These are phyloP conservation scores for bread wheat (Triticum aestivum) DNA, from an alignment of 176 grass and related monocot species.

Conservation along the genomic window DNA sequence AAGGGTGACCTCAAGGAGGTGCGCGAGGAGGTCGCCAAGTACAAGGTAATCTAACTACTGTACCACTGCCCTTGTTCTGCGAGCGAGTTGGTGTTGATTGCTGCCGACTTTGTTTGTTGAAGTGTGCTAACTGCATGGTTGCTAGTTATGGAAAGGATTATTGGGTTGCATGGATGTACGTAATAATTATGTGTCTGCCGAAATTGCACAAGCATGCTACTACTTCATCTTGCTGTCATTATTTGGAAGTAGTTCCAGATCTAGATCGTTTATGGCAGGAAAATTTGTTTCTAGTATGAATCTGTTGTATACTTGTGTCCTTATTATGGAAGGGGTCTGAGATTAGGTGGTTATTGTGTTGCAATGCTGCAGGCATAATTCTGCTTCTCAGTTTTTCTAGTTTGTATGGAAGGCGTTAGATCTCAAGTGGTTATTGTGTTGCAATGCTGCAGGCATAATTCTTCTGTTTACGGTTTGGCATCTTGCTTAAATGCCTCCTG, in stretches of 20 bases:
- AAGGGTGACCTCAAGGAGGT: constrained; percentile 93
- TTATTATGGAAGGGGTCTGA: not conserved
- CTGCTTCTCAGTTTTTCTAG: not conserved
- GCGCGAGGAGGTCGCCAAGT: constrained; percentile 72
- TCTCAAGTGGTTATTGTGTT: not conserved
- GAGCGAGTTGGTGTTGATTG: not conserved
- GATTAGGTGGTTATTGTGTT: not conserved
- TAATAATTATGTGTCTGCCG: not conserved
- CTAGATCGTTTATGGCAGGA: not conserved
- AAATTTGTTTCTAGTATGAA: not conserved
- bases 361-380: not conserved
- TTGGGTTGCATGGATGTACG: not conserved
- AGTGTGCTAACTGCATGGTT: too few species aligned
- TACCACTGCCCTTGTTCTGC: not conserved
- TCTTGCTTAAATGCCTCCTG: not conserved
- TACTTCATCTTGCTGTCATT: not conserved
- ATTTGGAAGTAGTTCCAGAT: not conserved
- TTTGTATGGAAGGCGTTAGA: not conserved
- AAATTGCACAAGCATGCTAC: not conserved
- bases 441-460: not conserved
- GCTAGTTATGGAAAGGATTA: not conserved
- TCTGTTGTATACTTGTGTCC: not conserved
- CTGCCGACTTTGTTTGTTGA: not conserved
- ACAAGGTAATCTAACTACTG: constrained; percentile 44
- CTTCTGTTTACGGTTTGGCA: not conserved